Base-by-base conservation (phyloP, 2,329 filamentous ascomycete species). In the Hypoxylon sp. region DNA sequence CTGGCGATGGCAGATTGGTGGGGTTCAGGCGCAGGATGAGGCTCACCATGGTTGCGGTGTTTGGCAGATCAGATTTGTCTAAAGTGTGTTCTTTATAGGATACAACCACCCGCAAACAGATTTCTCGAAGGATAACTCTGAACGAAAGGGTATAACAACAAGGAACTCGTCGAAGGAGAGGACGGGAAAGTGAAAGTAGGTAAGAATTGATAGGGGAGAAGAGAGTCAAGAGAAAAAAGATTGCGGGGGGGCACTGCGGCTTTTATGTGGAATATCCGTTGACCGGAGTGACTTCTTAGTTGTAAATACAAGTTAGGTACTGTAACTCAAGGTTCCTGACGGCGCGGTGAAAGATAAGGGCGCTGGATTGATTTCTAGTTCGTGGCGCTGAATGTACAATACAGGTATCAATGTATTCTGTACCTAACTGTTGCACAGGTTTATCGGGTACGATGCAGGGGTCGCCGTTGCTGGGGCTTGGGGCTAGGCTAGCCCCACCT, bases 21-120 rank as follows among this genome's bases (percentile, higher is more conserved):
- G 74, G 74, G 73, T 74, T 53, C 13, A 23, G 34, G 56, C 52
- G 72, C 59, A 65, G 66, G 69, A 56, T 65, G 68, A 67, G 68
- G 61, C 75, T 73, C 72, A 77, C 75, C 75, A 77, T 77, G 71
- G 59, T 73, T 73, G 74, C 75, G 73, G 68, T 73, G 65, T 71
- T 43, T 69, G 63, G n/a, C 36, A 48, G 43, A 69, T 60, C 51
- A 46, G 59, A 56, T 61, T 30, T 62, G 56, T 70, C 34, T 68
- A 66, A 66, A 32, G 51, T 23, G 60, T 63, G 55, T 25, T 45
- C 50, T 49, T 67, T 46, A 51, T 48, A 60, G 55, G 58, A 46
- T 60, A 53, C 36, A 36, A 53, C 19, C 48, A 65, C 25, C 52
- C n/a, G 41, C 36, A 43, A 67, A 60, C 17, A 9, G 53, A 63